Evolutionary conservation across 2,329 filamentous ascomycete species (phyloP).

Genomic region (Microcyclospora tardicrescens): DNA sequence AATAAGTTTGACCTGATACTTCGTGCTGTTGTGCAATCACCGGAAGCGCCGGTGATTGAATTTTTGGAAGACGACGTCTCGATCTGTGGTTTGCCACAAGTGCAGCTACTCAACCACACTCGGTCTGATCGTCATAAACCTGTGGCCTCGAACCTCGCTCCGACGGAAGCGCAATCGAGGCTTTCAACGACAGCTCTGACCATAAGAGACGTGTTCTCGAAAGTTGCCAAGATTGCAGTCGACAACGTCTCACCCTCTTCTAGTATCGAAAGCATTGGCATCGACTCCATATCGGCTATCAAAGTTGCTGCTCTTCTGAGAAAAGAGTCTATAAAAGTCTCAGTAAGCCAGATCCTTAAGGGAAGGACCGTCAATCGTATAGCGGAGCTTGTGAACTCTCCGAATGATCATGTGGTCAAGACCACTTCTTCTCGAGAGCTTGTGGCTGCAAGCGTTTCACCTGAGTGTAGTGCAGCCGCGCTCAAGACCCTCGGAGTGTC

Average conservation of each 20-base stretch:
- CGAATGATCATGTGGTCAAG: neutral
- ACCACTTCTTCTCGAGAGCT: neutral
- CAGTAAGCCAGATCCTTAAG: slow-evolving; percentile 58
- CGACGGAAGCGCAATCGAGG: slow-evolving; percentile 1
- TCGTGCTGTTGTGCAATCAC: slow-evolving; percentile 38
- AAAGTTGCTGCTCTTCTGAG: slow-evolving; percentile 63
- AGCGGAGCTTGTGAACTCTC: slow-evolving; percentile 27
- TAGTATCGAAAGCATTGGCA: slow-evolving; percentile 69
- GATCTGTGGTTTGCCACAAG: slow-evolving; percentile 50
- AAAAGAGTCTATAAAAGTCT: slow-evolving; percentile 47
- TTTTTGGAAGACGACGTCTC: slow-evolving; percentile 43
- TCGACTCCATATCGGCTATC: slow-evolving; percentile 87
- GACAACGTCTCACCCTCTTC: slow-evolving; percentile 46
- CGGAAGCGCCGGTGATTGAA: slow-evolving; percentile 40
- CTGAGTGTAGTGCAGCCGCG: slow-evolving; percentile 22
- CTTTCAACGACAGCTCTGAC: slow-evolving; percentile 1
- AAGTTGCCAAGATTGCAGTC: slow-evolving; percentile 48
- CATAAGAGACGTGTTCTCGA: slow-evolving; percentile 36
- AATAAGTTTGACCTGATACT: slow-evolving; percentile 48
- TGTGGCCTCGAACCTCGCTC: neutral
- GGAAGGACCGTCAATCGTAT: slow-evolving; percentile 55
- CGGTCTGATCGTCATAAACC: neutral
- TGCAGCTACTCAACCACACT: slow-evolving; percentile 13
- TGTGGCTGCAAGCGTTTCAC: neutral
- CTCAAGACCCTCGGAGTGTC: slow-evolving; percentile 26